phyloP scores from a whole-genome alignment of 2,329 filamentous ascomycete species.

The Cladosporium sp. region DNA sequence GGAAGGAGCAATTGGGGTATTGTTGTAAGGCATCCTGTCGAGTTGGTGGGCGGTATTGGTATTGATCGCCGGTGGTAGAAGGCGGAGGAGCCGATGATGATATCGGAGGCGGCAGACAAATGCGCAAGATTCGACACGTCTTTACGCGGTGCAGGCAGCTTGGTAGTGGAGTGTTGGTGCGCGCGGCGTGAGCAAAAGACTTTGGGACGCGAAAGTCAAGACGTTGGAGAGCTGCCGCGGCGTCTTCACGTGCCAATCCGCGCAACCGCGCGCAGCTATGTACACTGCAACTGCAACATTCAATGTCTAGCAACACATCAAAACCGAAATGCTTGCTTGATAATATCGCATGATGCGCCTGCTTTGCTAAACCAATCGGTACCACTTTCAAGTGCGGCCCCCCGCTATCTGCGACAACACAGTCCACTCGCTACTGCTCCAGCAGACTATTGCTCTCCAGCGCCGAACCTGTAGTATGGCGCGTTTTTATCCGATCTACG shows the following conservation, averaged over 20 bases:
- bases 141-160: not conserved
- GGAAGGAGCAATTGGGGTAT: constrained; percentile 71
- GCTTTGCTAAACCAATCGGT: not conserved
- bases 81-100: not conserved
- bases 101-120: not conserved
- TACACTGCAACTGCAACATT: not conserved
- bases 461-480: constrained; percentile 33
- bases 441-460: too few relatives aligned
- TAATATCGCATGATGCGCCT: not conserved
- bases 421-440: too few relatives aligned
- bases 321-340: not conserved
- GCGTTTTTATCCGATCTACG: constrained; percentile 45
- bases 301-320: too few relatives aligned
- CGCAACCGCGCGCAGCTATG: not conserved
- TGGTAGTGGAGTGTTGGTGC: not conserved
- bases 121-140: not conserved
- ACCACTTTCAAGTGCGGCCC: too few relatives aligned
- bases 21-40: constrained; percentile 78
- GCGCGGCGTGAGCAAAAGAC: not conserved
- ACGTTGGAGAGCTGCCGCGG: not conserved
- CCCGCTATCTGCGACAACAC: too few relatives aligned
- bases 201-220: not conserved
- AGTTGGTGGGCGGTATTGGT: not conserved
- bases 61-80: not conserved
- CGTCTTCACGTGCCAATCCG: not conserved